These are phyloP conservation scores for Trichosporon sp. DNA, from an alignment of 1,284 basidiomycete genomes.

Conservation along the genomic window DNA sequence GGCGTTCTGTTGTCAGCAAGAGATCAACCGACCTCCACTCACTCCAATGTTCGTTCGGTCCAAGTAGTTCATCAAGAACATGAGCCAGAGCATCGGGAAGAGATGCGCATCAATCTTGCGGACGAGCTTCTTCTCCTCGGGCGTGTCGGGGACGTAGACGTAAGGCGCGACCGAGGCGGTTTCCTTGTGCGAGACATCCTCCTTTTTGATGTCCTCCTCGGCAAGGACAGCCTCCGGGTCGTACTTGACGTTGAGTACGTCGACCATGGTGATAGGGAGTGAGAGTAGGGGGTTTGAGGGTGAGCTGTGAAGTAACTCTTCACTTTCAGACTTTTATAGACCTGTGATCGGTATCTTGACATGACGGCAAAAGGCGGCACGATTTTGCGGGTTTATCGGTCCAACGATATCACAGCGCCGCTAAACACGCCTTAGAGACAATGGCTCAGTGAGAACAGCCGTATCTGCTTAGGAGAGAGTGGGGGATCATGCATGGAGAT, in stretches of 20 bases:
- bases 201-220: not conserved
- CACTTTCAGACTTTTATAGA: not conserved
- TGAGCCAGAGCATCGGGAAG: slow-evolving; percentile 40
- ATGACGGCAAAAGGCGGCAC: not conserved
- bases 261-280: not conserved
- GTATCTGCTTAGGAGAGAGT: not conserved
- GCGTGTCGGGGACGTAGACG: slow-evolving; percentile 29
- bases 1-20: slow-evolving; percentile 32
- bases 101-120: slow-evolving; percentile 46
- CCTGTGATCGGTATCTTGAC: not conserved
- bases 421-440: not conserved
- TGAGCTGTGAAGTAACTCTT: not conserved
- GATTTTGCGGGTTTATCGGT: not conserved
- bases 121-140: slow-evolving; percentile 42
- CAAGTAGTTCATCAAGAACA: slow-evolving; percentile 12
- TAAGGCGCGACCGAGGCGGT: not conserved
- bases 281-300: not conserved
- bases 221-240: not conserved
- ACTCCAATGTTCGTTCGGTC: slow-evolving; percentile 4
- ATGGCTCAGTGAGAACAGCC: not conserved
- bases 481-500: not conserved
- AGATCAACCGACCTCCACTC: not conserved
- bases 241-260: not conserved
- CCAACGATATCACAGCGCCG: not conserved
- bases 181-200: slow-evolving; percentile 3